These are phyloP conservation scores for Podila verticillata DNA, from an alignment of 192 early-diverging fungal genomes.

Conservation along the genomic window DNA sequence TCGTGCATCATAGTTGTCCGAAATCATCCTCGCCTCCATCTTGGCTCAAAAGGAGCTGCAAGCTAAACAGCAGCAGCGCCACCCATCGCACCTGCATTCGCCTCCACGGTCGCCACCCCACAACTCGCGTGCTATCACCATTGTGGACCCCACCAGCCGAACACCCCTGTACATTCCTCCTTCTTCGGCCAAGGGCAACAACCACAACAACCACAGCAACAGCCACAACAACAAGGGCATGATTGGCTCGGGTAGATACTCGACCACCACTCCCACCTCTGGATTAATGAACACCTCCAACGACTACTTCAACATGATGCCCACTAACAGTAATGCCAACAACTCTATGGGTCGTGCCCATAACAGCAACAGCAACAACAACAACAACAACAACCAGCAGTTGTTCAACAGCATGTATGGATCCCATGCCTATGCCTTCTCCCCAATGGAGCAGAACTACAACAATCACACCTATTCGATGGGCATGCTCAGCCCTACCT, in stretches of 20 bases:
- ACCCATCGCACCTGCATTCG: constrained; percentile 6
- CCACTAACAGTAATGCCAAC: not conserved
- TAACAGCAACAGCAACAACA: constrained; percentile 31
- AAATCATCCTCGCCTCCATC: constrained; percentile 48
- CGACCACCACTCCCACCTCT: constrained; percentile 37
- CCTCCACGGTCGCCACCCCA: constrained; percentile 20
- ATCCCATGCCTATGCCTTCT: constrained; percentile 23
- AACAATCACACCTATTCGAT: constrained; percentile 30
- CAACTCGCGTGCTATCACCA: constrained; percentile 57
- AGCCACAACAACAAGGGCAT: not conserved
- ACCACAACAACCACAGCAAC: not conserved
- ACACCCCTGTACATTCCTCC: constrained; percentile 55
- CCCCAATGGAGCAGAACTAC: constrained; percentile 10
- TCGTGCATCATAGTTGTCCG: constrained; percentile 50
- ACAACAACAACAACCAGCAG: constrained; percentile 16
- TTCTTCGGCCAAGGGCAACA: not conserved
- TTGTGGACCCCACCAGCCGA: constrained; percentile 60
- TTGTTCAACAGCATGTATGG: constrained; percentile 45
- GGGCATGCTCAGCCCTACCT: constrained; percentile 35
- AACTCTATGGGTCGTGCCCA: not conserved
- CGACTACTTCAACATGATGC: constrained; percentile 41
- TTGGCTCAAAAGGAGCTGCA: constrained; percentile 44
- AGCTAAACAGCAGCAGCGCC: constrained; percentile 21
- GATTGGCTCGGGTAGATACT: constrained; percentile 25
- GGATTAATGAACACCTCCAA: constrained; percentile 35